Conservation (phyloP, 148 eudicot genomes). For the Persicaria tinctoria region DNA sequence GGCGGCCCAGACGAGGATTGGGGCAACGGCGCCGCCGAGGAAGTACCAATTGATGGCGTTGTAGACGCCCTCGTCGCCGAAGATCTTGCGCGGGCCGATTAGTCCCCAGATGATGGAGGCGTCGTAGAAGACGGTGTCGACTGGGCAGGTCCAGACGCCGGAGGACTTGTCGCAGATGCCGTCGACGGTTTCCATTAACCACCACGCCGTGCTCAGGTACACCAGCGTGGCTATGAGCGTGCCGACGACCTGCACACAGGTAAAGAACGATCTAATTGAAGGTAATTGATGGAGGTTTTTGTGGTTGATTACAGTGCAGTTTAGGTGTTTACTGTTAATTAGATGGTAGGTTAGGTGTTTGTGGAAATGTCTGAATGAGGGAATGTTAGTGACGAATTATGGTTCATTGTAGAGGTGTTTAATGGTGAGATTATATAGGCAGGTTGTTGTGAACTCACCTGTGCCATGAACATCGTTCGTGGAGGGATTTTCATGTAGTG, state of each 20-base stretch:
- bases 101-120: constrained; percentile 15
- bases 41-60: constrained; percentile 6
- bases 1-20: neutral
- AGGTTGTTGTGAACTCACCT: constrained; percentile 27
- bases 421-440: neutral
- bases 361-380: neutral
- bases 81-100: constrained; percentile 10
- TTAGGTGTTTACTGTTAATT: too few relatives aligned
- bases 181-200: constrained; percentile 9
- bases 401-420: neutral
- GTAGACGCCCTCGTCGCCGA: constrained; percentile 9
- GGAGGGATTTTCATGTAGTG: constrained; percentile 97
- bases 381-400: neutral
- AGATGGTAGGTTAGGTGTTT: too few relatives aligned
- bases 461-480: constrained; percentile 92
- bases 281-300: neutral
- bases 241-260: neutral
- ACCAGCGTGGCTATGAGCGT: neutral
- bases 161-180: neutral
- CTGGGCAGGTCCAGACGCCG: constrained; percentile 12
- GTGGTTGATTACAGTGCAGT: neutral
- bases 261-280: neutral
- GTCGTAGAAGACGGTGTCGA: constrained; percentile 12
- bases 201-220: constrained; percentile 4
- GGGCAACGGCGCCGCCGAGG: neutral